These are phyloP conservation scores for Mycena citricolor DNA, from an alignment of 1,284 basidiomycete species.

Conservation along the genomic window DNA sequence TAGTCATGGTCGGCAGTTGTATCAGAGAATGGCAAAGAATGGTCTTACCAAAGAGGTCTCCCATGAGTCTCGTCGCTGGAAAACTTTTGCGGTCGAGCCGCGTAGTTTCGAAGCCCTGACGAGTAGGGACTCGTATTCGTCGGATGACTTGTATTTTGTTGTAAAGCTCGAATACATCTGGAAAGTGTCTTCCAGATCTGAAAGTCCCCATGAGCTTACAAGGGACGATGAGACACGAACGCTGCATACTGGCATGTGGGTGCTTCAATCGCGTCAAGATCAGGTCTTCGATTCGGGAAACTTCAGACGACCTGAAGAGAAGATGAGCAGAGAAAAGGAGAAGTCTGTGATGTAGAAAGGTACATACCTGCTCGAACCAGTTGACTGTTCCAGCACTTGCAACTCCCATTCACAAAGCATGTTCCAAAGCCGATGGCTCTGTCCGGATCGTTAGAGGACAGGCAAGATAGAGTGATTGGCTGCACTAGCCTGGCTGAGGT, in stretches of 20 bases:
- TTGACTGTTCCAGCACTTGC: slow-evolving; percentile 52
- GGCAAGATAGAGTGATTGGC: neutral
- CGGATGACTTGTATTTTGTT: slow-evolving; percentile 68
- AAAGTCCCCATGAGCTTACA: slow-evolving; percentile 13
- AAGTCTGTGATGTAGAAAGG: too few species aligned
- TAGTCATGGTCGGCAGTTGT: too few species aligned
- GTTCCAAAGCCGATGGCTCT: slow-evolving; percentile 78
- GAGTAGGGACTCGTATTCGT: slow-evolving; percentile 75
- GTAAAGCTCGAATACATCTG: slow-evolving; percentile 87
- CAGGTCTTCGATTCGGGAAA: slow-evolving; percentile 49
- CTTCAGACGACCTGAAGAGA: slow-evolving; percentile 35
- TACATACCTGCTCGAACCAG: slow-evolving; percentile 48
- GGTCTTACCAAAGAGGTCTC: slow-evolving; percentile 58
- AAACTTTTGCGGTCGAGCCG: slow-evolving; percentile 56
- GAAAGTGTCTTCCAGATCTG: slow-evolving; percentile 76
- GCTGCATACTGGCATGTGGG: slow-evolving; percentile 62
- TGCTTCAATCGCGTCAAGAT: slow-evolving; percentile 61
- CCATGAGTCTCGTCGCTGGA: slow-evolving; percentile 58
- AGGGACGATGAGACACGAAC: too few species aligned
- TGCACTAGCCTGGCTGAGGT: slow-evolving; percentile 55
- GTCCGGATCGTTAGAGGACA: slow-evolving; percentile 17
- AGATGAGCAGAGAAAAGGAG: slow-evolving; percentile 5
- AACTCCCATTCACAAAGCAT: slow-evolving; percentile 74
- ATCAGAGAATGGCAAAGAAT: slow-evolving; percentile 1
- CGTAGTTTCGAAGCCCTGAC: slow-evolving; percentile 74